Evolutionary conservation across 2,329 filamentous ascomycete genomes (phyloP).

Genomic region (Exophiala alcalophila): DNA sequence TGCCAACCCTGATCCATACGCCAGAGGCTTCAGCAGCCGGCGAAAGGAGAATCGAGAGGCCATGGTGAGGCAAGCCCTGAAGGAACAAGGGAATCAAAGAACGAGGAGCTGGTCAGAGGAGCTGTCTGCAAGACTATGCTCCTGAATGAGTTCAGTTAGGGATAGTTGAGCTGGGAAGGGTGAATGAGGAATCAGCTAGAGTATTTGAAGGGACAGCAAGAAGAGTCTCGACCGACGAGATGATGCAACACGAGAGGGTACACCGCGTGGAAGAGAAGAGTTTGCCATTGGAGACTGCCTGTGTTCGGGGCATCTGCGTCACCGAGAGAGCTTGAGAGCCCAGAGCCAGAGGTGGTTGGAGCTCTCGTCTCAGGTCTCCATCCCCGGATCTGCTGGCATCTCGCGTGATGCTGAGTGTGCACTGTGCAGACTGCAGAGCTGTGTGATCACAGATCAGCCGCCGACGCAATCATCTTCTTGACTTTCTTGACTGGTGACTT

Average conservation of each 20-base stretch:
- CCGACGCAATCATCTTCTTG: no score
- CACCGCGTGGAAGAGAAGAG: neutral
- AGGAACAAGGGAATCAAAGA: neutral
- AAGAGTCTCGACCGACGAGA: conserved; percentile 1
- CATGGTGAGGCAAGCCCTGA: conserved; percentile 12
- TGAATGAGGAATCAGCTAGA: conserved; percentile 6
- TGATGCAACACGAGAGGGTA: neutral
- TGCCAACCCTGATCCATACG: conserved; percentile 57
- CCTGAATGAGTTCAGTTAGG: neutral
- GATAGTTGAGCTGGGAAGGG: no score
- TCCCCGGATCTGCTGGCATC: conserved; percentile 8
- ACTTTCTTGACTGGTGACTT: no score
- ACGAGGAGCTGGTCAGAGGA: neutral
- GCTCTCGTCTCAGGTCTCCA: neutral
- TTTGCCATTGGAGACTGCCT: neutral
- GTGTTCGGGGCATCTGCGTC: conserved; percentile 10
- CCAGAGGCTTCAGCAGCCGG: conserved; percentile 55
- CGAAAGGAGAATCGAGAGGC: conserved; percentile 34
- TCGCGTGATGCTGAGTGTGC: conserved; percentile 12
- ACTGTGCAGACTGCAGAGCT: no score
- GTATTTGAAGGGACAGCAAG: conserved; percentile 13
- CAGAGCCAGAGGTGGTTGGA: neutral
- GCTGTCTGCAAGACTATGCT: neutral
- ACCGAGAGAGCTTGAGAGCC: conserved; percentile 5
- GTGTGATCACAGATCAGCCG: conserved; percentile 3